These are phyloP conservation scores for Pochonia chlamydosporia DNA, from an alignment of 2,329 filamentous ascomycete species.

Conservation along the genomic window DNA sequence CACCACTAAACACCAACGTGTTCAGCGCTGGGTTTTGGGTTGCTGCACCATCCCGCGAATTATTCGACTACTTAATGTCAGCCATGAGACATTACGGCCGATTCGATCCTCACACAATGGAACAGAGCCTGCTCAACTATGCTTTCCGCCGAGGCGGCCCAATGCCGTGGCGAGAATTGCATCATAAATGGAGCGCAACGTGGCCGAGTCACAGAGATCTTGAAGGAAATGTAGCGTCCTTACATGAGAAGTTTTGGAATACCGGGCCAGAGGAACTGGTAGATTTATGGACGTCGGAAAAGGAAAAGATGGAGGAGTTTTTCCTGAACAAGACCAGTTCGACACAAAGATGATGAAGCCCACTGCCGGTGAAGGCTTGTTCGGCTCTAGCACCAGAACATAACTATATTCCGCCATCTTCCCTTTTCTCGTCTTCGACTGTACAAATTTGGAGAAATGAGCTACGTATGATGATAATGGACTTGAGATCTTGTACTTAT, in stretches of 20 bases:
- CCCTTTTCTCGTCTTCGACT: slow-evolving; percentile 1
- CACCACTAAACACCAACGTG: slow-evolving; percentile 22
- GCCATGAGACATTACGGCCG: slow-evolving; percentile 26
- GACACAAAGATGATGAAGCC: no score
- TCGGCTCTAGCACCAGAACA: no score
- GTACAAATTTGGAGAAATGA: background rate
- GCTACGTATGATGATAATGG: no score
- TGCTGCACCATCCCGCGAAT: slow-evolving; percentile 27
- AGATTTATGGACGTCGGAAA: slow-evolving; percentile 4
- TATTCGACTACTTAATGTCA: slow-evolving; percentile 32
- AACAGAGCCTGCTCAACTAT: slow-evolving; percentile 39
- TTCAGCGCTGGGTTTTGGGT: slow-evolving; percentile 38
- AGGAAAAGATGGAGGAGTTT: no score
- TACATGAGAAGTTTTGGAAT: slow-evolving; percentile 34
- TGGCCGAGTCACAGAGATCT: slow-evolving; percentile 28
- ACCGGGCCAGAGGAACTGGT: slow-evolving; percentile 10
- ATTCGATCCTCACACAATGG: slow-evolving; percentile 31
- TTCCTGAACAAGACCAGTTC: no score
- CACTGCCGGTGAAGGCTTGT: no score
- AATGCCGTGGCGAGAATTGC: slow-evolving; percentile 35
- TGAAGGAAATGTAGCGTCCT: slow-evolving; percentile 23
- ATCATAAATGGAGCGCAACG: slow-evolving; percentile 33
- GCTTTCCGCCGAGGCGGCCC: slow-evolving; percentile 31
- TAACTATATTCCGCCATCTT: no score
- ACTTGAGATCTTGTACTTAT: no score